Conservation (phyloP, 495 filamentous ascomycete species). For the Xylaria nigripes region DNA sequence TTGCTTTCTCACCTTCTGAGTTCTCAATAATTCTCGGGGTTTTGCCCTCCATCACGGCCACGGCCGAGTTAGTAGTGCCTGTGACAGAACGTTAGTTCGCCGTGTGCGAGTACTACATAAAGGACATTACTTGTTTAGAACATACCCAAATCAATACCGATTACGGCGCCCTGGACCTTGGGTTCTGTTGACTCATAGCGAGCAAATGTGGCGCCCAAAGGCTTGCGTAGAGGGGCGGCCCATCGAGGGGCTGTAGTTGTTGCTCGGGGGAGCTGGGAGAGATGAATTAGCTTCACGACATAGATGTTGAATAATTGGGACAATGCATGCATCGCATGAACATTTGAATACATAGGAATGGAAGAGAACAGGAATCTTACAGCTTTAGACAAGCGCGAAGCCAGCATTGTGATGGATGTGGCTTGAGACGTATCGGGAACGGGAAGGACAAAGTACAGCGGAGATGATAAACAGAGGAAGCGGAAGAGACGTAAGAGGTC, state of each 20-base stretch:
- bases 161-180: slow-evolving; percentile 89
- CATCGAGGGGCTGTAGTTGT: slow-evolving; percentile 51
- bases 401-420: slow-evolving; percentile 50
- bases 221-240: slow-evolving; percentile 46
- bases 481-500: slow-evolving; percentile 14
- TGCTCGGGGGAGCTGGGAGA: slow-evolving; percentile 57
- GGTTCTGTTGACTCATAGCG: slow-evolving; percentile 76
- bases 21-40: slow-evolving; percentile 95
- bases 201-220: slow-evolving; percentile 42
- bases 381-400: slow-evolving; percentile 55
- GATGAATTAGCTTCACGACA: slow-evolving; percentile 13
- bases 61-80: slow-evolving; percentile 98
- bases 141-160: slow-evolving; percentile 97
- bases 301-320: slow-evolving; percentile 7
- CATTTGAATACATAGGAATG: slow-evolving; percentile 15
- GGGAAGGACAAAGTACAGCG: slow-evolving; percentile 17
- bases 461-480: slow-evolving; percentile 12
- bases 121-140: slow-evolving; percentile 9
- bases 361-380: slow-evolving; percentile 50
- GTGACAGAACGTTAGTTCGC: slow-evolving; percentile 11
- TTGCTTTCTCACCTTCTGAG: slow-evolving; percentile 61
- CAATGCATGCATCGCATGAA: slow-evolving; percentile 9
- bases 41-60: slow-evolving; percentile 97
- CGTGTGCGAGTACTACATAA: not conserved
- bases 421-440: slow-evolving; percentile 18